Percentiles rank a stretch among this genome's conserved stretches.
Conservation (phyloP, 169 alveolate genomes). For the Perkinsus olseni region DNA sequence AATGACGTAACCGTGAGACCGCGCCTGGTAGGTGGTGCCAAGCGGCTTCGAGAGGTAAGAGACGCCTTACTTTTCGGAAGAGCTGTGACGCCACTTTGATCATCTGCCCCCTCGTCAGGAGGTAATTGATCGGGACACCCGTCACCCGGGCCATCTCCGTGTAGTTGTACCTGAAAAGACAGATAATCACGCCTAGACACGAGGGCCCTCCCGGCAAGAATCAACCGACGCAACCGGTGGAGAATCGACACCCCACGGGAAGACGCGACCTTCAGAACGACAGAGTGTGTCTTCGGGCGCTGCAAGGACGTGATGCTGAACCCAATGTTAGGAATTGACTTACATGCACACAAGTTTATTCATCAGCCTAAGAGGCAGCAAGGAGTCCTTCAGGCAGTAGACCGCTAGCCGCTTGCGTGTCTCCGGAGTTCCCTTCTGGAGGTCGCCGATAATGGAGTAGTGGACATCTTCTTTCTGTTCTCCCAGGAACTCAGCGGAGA, state of each 20-base stretch:
- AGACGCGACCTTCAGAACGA: too few relatives aligned
- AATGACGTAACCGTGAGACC: background rate
- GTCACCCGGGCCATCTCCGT: slow-evolving; percentile 99
- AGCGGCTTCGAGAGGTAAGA: background rate
- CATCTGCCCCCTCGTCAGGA: slow-evolving; percentile 57
- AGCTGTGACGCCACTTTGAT: slow-evolving; percentile 93
- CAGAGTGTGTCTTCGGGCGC: too few relatives aligned
- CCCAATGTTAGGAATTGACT: background rate
- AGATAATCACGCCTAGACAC: too few relatives aligned
- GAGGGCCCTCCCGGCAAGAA: too few relatives aligned
- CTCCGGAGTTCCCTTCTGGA: slow-evolving; percentile 83
- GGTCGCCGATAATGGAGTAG: slow-evolving; percentile 86
- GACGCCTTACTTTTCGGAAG: slow-evolving; percentile 53
- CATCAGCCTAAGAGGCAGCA: slow-evolving; percentile 89
- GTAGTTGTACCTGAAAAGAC: slow-evolving; percentile 79
- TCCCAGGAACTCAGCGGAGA: slow-evolving; percentile 87
- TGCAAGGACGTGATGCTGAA: background rate
- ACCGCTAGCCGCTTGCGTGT: slow-evolving; percentile 96
- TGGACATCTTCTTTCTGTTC: slow-evolving; percentile 99
- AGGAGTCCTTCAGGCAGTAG: slow-evolving; percentile 97
- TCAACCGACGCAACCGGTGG: too few relatives aligned
- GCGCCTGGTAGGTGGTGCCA: background rate
- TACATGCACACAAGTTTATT: slow-evolving; percentile 83
- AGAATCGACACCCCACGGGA: too few relatives aligned
- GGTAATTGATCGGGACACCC: slow-evolving; percentile 89